phyloP scores from a whole-genome alignment of 2,329 filamentous ascomycete genomes.

The Pleurostoma richardsiae region DNA sequence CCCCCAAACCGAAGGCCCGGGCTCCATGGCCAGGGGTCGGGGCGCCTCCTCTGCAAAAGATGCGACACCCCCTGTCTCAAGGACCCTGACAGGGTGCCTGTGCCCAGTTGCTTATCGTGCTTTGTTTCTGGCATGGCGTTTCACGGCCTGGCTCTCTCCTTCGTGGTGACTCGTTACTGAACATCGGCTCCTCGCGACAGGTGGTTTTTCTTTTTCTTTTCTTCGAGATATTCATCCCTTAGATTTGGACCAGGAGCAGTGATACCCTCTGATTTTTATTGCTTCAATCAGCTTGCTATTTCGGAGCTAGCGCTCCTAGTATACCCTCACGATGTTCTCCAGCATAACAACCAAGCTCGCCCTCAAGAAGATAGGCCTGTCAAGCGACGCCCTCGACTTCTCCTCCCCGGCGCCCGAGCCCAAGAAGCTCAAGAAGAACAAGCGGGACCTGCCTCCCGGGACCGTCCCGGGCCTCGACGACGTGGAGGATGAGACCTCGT shows the following conservation, averaged over 20 bases:
- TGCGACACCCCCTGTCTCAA: slow-evolving; percentile 23
- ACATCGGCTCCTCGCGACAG: too few species aligned
- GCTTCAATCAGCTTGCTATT: too few species aligned
- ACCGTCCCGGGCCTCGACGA: slow-evolving; percentile 20
- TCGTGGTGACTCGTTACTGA: not conserved
- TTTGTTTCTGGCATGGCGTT: slow-evolving; percentile 8
- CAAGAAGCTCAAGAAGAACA: slow-evolving; percentile 23
- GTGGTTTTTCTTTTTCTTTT: too few species aligned
- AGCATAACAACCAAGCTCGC: slow-evolving; percentile 53
- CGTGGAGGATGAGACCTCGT: slow-evolving; percentile 16
- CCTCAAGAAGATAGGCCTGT: slow-evolving; percentile 50
- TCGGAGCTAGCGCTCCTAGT: too few species aligned
- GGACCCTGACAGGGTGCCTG: slow-evolving; percentile 4
- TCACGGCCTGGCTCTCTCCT: slow-evolving; percentile 4
- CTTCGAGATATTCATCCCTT: too few species aligned
- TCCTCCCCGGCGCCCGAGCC: slow-evolving; percentile 21
- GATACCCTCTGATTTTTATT: too few species aligned
- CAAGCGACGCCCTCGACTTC: slow-evolving; percentile 43
- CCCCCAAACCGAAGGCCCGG: not conserved
- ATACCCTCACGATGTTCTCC: slow-evolving; percentile 41
- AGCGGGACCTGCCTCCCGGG: slow-evolving; percentile 11
- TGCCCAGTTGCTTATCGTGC: not conserved
- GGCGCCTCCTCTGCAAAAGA: not conserved
- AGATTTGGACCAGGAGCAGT: too few species aligned
- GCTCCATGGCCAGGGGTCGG: not conserved